Percentiles rank a stretch among this genome's conserved stretches.
These are phyloP conservation scores for Exserohilum turcica DNA, from an alignment of 2,329 filamentous ascomycete species.

Conservation along the genomic window DNA sequence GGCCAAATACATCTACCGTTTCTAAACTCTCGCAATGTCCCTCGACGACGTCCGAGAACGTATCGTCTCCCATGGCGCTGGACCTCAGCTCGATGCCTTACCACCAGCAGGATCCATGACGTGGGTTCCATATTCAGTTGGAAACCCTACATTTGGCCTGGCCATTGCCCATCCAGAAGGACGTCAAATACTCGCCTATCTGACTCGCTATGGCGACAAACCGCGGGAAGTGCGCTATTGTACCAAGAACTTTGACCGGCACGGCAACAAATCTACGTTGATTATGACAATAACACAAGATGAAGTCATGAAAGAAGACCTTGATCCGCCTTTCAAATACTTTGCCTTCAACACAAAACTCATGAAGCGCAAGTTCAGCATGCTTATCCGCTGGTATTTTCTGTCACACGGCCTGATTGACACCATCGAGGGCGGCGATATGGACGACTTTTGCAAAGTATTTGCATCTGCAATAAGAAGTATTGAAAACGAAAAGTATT, in stretches of 20 bases:
- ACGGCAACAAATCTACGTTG: background rate
- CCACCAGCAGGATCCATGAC: conserved; percentile 9
- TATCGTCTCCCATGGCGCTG: conserved; percentile 8
- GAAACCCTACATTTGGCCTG: conserved; percentile 1
- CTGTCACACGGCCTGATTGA: conserved; percentile 5
- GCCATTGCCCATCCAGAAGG: conserved; percentile 4
- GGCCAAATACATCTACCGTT: background rate
- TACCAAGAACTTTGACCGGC: background rate
- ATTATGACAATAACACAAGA: conserved; percentile 1
- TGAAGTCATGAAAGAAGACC: conserved; percentile 5
- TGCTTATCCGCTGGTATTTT: conserved; percentile 16
- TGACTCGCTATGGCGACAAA: conserved; percentile 8
- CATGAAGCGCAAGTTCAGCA: conserved; percentile 12
- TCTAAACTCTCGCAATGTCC: conserved; percentile 4
- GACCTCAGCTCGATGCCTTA: conserved; percentile 6
- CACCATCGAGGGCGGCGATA: conserved; percentile 3
- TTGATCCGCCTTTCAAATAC: conserved; percentile 16
- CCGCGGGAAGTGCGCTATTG: conserved; percentile 12
- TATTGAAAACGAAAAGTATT: background rate
- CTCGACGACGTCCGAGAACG: conserved; percentile 3
- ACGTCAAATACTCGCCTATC: conserved; percentile 12
- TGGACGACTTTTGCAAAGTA: conserved; percentile 4
- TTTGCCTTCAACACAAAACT: background rate
- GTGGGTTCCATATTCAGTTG: conserved; percentile 5
- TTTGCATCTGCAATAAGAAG: conserved; percentile 4